These are phyloP conservation scores for Rhizopus arrhizus DNA, from an alignment of 371 early-diverging fungal species.

Conservation along the genomic window DNA sequence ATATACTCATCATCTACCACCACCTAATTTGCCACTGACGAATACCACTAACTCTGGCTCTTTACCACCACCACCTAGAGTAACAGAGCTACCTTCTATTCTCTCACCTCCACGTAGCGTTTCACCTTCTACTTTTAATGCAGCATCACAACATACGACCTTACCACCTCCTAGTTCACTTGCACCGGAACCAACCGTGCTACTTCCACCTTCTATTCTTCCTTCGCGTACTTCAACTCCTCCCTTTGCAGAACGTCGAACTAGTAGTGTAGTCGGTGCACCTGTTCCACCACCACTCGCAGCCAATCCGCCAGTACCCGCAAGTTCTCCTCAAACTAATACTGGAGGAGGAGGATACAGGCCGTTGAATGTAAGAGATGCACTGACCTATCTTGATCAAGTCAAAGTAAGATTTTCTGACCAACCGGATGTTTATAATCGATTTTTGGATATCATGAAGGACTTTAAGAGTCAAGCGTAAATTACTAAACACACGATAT, in stretches of 20 bases:
- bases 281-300: neutral
- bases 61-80: constrained; percentile 16
- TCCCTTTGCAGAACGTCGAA: constrained; percentile 25
- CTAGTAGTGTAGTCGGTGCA: constrained; percentile 14
- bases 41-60: neutral
- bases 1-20: constrained; percentile 32
- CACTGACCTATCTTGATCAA: constrained; percentile 95
- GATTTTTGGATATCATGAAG: constrained; percentile 99
- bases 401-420: constrained; percentile 95
- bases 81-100: constrained; percentile 29
- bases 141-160: constrained; percentile 4
- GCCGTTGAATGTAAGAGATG: constrained; percentile 80
- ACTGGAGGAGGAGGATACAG: constrained; percentile 28
- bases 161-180: constrained; percentile 28
- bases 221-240: constrained; percentile 20
- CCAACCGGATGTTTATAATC: constrained; percentile 95
- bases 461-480: constrained; percentile 98
- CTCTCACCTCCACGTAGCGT: constrained; percentile 23
- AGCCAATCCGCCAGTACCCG: neutral
- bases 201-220: constrained; percentile 17
- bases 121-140: constrained; percentile 20
- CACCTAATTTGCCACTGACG: constrained; percentile 17
- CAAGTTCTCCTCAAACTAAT: constrained; percentile 11
- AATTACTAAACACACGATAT: constrained; percentile 23
- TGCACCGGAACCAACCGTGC: constrained; percentile 14